Evolutionary conservation across 2,329 filamentous ascomycete species (phyloP), one percentile per base, ranked within the genome.

Genomic region (Gliomastix tumulicola): DNA sequence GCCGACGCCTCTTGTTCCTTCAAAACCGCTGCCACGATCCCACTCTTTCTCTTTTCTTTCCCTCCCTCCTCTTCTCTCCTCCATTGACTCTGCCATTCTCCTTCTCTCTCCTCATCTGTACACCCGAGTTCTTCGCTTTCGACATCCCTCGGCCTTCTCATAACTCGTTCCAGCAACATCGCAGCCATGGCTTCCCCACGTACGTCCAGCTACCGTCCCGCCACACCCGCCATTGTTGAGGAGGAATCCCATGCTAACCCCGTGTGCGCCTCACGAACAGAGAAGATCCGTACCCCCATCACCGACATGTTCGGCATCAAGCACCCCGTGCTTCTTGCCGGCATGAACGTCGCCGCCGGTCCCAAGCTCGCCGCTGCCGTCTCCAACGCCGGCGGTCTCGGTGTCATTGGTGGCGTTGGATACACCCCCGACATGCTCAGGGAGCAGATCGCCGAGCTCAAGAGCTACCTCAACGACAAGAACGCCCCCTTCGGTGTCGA

Each of bases 251-350:
- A n/a, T 39, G 23, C 25, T 35, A 22, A 34, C 32, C 15, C 21
- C 25, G 31, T n/a, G 25, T 18, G 15, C 32, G 16, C 23, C 19
- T n/a, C n/a, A n/a, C 13, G 11, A 7, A 16, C 44, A 63, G 60
- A 63, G 56, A 51, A 63, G 71, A 83, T 98, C 64, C 86, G 86
- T 56, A 98, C 92, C 37, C 81, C 86, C 49, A 73, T 89, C 54
- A 98, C 92, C 51, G 90, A 97, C 76, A 84, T 97, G 47, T 84
- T 98, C 68, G 86, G 88, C 74, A 97, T 98, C 77, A 87, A 94
- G 63, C 92, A 98, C 68, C 92, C 92, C 41, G 73, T 98, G 58
- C 71, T 98, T 55, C 82, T 98, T 44, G 92, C 92, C 51, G 92
- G 92, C 62, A 98, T 98, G 92, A 97, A 98, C 74, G 92, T 97